Conservation (phyloP, 805 yeast species). For the Danielozyma ontarioensis region DNA sequence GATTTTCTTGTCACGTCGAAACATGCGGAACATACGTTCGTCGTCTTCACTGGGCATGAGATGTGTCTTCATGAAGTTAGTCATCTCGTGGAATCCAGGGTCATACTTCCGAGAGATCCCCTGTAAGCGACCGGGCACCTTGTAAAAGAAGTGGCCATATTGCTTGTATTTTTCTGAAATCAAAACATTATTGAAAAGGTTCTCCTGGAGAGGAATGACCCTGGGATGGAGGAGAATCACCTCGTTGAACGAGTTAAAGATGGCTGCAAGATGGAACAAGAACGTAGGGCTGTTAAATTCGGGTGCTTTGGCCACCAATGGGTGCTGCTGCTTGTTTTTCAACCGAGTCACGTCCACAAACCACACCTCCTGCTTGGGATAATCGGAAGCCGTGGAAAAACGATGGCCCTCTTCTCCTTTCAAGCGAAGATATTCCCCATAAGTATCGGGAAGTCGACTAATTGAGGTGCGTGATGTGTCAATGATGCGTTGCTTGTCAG, state of each 20-base stretch:
- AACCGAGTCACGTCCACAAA: conserved; percentile 21
- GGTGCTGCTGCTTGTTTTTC: conserved; percentile 10
- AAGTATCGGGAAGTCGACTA: neutral
- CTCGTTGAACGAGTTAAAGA: conserved; percentile 31
- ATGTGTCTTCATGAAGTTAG: conserved; percentile 15
- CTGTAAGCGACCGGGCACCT: conserved; percentile 17
- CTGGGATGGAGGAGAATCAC: conserved; percentile 22
- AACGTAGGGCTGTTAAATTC: conserved; percentile 8
- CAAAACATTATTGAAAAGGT: conserved; percentile 10
- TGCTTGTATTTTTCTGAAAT: conserved; percentile 10
- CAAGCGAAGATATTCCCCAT: neutral
- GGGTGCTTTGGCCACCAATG: conserved; percentile 6
- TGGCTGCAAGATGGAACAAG: conserved; percentile 15
- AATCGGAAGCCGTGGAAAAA: neutral
- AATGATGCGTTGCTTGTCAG: conserved; percentile 8
- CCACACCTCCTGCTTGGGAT: conserved; percentile 17
- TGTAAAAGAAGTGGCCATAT: conserved; percentile 24
- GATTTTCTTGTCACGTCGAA: conserved; percentile 4
- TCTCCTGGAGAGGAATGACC: conserved; percentile 18
- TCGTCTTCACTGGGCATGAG: conserved; percentile 18
- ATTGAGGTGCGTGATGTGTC: conserved; percentile 4
- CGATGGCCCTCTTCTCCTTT: neutral
- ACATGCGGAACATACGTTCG: conserved; percentile 12
- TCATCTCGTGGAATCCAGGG: conserved; percentile 27
- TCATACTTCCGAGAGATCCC: conserved; percentile 12